Conservation (phyloP, 768 basidiomycete genomes). For the Calvatia gigantea region DNA sequence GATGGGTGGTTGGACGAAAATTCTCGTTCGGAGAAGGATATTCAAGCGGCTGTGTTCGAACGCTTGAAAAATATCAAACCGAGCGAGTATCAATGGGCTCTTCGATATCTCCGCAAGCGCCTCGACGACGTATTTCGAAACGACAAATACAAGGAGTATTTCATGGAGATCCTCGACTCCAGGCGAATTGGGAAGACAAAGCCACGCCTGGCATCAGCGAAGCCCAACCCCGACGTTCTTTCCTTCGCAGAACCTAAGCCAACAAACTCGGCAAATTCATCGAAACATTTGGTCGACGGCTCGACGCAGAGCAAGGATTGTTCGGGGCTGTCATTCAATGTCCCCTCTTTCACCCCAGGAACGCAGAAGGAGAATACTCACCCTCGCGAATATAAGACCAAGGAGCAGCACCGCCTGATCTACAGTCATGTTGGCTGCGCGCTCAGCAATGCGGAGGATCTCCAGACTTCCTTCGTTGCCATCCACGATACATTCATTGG, state of each 20-base stretch:
- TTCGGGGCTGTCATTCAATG: neutral
- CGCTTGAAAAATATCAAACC: neutral
- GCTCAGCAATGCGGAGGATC: conserved; percentile 27
- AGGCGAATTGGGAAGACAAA: neutral
- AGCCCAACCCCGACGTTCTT: neutral
- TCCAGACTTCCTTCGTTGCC: neutral
- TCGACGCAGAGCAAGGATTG: neutral
- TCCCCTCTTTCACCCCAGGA: neutral
- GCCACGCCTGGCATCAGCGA: neutral
- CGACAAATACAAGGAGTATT: neutral
- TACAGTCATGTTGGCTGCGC: neutral
- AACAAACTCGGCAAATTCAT: neutral
- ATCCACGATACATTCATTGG: neutral
- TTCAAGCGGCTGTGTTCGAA: conserved; percentile 13
- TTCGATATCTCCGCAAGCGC: neutral
- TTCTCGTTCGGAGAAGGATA: conserved; percentile 12
- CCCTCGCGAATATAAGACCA: neutral
- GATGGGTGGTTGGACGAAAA: conserved; percentile 18
- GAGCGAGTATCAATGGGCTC: neutral
- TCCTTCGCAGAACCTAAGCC: neutral
- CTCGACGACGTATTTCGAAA: neutral
- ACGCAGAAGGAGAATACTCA: neutral
- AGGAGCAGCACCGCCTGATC: neutral
- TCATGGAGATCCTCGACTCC: neutral
- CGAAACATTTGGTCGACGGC: neutral